These are phyloP conservation scores for Tranzscheliella williamsii DNA, from an alignment of 1,284 basidiomycete species.

Conservation along the genomic window DNA sequence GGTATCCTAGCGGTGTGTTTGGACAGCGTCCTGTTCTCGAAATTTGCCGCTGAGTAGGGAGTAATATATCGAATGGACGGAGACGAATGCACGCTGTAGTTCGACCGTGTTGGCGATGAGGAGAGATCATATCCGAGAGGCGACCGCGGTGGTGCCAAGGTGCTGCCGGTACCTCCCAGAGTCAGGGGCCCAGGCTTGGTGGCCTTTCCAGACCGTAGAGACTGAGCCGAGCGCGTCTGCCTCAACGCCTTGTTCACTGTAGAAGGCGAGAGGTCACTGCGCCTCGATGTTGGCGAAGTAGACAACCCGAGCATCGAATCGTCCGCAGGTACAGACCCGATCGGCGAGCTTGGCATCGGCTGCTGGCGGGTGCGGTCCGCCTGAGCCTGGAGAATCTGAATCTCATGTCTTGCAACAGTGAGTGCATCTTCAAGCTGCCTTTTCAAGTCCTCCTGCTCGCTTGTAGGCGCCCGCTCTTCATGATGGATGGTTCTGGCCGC, in stretches of 20 bases:
- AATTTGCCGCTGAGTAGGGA: constrained; percentile 9
- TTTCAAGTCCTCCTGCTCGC: too few species aligned
- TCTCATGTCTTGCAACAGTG: too few species aligned
- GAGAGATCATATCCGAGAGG: constrained; percentile 8
- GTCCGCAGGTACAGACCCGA: constrained; percentile 5
- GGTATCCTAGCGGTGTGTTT: constrained; percentile 1
- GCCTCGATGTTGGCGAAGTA: constrained; percentile 8
- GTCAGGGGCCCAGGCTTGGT: too few species aligned
- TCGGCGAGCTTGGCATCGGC: constrained; percentile 3
- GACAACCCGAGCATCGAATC: constrained; percentile 29
- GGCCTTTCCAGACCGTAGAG: too few species aligned
- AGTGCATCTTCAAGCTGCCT: too few species aligned
- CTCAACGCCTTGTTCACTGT: too few species aligned
- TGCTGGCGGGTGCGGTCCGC: not conserved
- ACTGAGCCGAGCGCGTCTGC: too few species aligned
- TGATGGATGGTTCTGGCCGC: too few species aligned
- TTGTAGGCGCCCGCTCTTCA: too few species aligned
- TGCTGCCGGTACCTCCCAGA: not conserved
- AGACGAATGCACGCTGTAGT: constrained; percentile 15
- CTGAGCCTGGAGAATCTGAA: not conserved
- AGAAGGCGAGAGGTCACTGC: too few species aligned
- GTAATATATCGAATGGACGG: constrained; percentile 34
- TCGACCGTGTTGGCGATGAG: constrained; percentile 32
- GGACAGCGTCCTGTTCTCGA: constrained; percentile 6
- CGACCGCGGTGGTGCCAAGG: constrained; percentile 26